A percentile compares a stretch with the other conserved stretches of the same genome.
These are phyloP conservation scores for Malassezia cuniculi DNA, from an alignment of 1,284 basidiomycete species.

Conservation along the genomic window DNA sequence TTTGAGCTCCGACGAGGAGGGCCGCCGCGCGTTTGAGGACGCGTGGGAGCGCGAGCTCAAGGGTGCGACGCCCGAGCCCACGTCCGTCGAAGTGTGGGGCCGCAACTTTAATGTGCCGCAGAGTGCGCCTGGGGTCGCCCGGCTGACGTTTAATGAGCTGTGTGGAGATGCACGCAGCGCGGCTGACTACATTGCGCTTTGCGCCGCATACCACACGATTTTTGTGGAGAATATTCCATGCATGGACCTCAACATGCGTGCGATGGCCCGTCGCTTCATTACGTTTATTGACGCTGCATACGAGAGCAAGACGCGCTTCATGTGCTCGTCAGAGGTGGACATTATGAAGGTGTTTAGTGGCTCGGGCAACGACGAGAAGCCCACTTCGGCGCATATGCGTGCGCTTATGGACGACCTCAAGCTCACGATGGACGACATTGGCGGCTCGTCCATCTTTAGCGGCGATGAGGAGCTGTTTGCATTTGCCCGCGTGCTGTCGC, in stretches of 20 bases:
- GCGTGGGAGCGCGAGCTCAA: conserved; percentile 65
- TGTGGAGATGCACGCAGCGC: conserved; percentile 82
- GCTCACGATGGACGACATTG: conserved; percentile 37
- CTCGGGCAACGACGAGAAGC: conserved; percentile 16
- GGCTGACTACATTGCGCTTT: conserved; percentile 90
- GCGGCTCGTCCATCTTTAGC: conserved; percentile 38
- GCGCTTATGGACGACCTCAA: conserved; percentile 40
- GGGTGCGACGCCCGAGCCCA: conserved; percentile 52
- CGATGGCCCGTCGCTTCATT: conserved; percentile 78
- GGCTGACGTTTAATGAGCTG: conserved; percentile 73
- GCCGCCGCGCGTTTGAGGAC: conserved; percentile 61
- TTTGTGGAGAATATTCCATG: conserved; percentile 75
- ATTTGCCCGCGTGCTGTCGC: conserved; percentile 39
- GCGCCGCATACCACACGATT: conserved; percentile 69
- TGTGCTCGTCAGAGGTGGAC: conserved; percentile 32
- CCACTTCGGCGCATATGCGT: conserved; percentile 34
- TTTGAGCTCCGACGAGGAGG: conserved; percentile 59
- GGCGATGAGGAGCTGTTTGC: conserved; percentile 44
- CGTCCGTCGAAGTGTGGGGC: conserved; percentile 74
- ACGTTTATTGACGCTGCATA: conserved; percentile 82
- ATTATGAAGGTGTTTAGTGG: conserved; percentile 37
- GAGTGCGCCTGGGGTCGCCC: conserved; percentile 55
- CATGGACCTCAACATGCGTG: conserved; percentile 75
- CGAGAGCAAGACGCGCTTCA: conserved; percentile 39
- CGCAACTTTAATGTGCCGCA: conserved; percentile 61